A percentile compares a stretch with the other conserved stretches of the same genome.
phyloP scores from a whole-genome alignment of 129 eudicot species.

The Oenanthe sinensis region DNA sequence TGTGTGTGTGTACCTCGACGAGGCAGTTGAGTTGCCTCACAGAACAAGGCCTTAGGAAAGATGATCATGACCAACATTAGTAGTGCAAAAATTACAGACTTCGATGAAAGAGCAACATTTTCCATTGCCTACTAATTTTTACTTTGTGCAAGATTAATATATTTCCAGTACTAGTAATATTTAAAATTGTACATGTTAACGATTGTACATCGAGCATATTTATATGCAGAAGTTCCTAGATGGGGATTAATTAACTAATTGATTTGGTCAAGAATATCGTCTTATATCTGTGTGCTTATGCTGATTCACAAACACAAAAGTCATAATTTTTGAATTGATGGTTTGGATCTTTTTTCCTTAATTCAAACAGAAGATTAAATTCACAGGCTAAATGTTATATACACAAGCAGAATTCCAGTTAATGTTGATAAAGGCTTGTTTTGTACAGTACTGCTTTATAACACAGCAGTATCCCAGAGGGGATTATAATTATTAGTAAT shows the following conservation, averaged over 20 bases:
- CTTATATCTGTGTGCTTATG: neutral
- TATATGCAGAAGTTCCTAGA: neutral
- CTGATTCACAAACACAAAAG: neutral
- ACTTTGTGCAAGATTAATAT: neutral
- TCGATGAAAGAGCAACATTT: neutral
- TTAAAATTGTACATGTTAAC: neutral
- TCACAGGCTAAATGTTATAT: neutral
- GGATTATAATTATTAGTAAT: neutral
- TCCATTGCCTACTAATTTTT: neutral
- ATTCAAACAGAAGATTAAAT: neutral
- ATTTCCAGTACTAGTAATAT: neutral
- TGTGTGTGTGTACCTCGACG: neutral
- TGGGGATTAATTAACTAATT: neutral
- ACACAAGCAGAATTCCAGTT: neutral
- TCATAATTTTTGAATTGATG: neutral
- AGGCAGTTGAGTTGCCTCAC: neutral
- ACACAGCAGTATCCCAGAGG: neutral
- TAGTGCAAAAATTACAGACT: neutral
- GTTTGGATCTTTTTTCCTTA: neutral
- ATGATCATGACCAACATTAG: neutral
- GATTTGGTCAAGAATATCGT: neutral
- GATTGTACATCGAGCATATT: neutral
- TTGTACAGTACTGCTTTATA: too few species aligned
- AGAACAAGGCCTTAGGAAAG: conserved; percentile 4
- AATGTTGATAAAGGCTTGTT: neutral